Evolutionary conservation across 345 rosid genomes (phyloP).

Genomic region (Fremontodendron californicum): DNA sequence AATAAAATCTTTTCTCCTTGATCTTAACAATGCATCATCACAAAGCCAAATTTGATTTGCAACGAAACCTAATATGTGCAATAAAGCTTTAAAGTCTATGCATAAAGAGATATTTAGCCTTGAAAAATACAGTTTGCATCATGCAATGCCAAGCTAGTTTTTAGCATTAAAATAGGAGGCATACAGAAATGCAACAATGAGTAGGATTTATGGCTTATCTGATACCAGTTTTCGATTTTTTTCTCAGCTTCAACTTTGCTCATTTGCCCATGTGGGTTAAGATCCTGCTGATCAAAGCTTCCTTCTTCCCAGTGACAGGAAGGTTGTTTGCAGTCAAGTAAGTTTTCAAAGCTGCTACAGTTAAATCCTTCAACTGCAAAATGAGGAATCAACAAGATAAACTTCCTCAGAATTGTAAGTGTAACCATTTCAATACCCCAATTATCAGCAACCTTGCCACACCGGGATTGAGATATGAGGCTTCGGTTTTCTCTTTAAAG

Average conservation of each 20-base stretch:
- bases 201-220: not conserved
- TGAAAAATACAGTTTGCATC: not conserved
- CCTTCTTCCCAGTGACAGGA: slow-evolving; percentile 72
- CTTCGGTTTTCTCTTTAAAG: not conserved
- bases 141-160: not conserved
- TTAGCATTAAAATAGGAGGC: not conserved
- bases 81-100: not conserved
- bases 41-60: not conserved
- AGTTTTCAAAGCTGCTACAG: slow-evolving; percentile 60
- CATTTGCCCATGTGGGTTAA: slow-evolving; percentile 65
- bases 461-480: not conserved
- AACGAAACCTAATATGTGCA: not conserved
- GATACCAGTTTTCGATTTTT: not conserved
- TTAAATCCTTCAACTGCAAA: slow-evolving; percentile 78
- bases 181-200: not conserved
- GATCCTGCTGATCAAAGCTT: slow-evolving; percentile 64
- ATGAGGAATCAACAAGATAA: not conserved
- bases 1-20: not conserved
- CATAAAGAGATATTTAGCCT: not conserved
- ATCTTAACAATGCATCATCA: not conserved
- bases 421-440: not conserved
- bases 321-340: slow-evolving; percentile 65
- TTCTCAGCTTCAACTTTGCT: not conserved
- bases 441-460: not conserved
- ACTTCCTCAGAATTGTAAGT: not conserved